phyloP scores from a whole-genome alignment of 1,284 basidiomycete species.

The Xanthoconium separans region DNA sequence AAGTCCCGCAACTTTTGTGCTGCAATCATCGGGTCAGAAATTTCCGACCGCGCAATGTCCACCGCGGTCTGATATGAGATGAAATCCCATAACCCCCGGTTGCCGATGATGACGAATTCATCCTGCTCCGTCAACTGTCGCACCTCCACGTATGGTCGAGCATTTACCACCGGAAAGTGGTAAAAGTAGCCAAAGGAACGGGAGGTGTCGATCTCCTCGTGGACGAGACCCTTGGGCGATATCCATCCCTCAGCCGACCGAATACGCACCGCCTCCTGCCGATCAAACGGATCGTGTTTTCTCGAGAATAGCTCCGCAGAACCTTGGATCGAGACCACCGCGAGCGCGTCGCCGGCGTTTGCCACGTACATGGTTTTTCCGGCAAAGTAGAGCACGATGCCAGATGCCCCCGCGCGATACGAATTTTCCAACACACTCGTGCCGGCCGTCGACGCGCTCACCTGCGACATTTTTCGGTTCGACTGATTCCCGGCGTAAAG shows the following conservation, averaged over 20 bases:
- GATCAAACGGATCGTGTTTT: slow-evolving; percentile 91
- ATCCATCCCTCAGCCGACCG: slow-evolving; percentile 95
- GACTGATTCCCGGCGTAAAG: slow-evolving; percentile 44
- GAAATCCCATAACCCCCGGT: slow-evolving; percentile 91
- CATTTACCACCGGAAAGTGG: slow-evolving; percentile 88
- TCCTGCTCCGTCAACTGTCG: slow-evolving; percentile 82
- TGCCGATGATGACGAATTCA: slow-evolving; percentile 97
- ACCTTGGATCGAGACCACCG: slow-evolving; percentile 86
- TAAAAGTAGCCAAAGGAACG: slow-evolving; percentile 95
- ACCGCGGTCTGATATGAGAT: slow-evolving; percentile 96
- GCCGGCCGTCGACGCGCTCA: slow-evolving; percentile 47
- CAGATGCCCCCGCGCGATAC: slow-evolving; percentile 78
- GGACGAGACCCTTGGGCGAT: slow-evolving; percentile 90
- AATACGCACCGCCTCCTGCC: slow-evolving; percentile 83
- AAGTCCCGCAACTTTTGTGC: slow-evolving; percentile 97
- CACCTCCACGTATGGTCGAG: slow-evolving; percentile 76
- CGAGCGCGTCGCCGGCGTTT: slow-evolving; percentile 88
- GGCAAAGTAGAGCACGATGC: slow-evolving; percentile 84
- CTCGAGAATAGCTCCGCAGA: slow-evolving; percentile 75
- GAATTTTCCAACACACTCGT: slow-evolving; percentile 39
- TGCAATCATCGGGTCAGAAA: slow-evolving; percentile 92
- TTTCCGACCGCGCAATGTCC: slow-evolving; percentile 88
- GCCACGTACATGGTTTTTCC: slow-evolving; percentile 86
- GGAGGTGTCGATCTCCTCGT: slow-evolving; percentile 90
- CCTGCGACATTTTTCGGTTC: slow-evolving; percentile 70